These are phyloP conservation scores for Taphrina flavorubra DNA, from an alignment of 1,139 yeast species.

Conservation along the genomic window DNA sequence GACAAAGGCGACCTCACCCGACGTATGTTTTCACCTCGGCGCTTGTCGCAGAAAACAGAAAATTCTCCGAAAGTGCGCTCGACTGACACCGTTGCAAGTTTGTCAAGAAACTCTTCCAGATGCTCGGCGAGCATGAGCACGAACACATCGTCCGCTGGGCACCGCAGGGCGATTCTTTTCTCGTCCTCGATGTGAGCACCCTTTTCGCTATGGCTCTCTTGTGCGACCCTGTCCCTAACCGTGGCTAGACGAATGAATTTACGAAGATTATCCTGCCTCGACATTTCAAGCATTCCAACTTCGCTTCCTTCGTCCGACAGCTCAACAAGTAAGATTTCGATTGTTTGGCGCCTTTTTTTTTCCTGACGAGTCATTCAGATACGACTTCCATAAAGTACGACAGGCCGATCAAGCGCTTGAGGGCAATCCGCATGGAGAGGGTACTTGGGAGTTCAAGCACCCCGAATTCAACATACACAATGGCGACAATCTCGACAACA, in stretches of 20 bases:
- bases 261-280: slow-evolving; percentile 84
- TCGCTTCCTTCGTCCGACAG: slow-evolving; percentile 95
- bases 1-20: slow-evolving; percentile 28
- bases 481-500: slow-evolving; percentile 72
- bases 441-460: slow-evolving; percentile 94
- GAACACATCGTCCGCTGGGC: slow-evolving; percentile 84
- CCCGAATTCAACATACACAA: slow-evolving; percentile 81
- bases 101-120: slow-evolving; percentile 54
- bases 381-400: slow-evolving; percentile 94
- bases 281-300: slow-evolving; percentile 91
- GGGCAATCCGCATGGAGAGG: slow-evolving; percentile 69
- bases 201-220: not conserved
- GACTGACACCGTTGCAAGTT: slow-evolving; percentile 10
- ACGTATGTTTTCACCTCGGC: slow-evolving; percentile 8
- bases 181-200: slow-evolving; percentile 66
- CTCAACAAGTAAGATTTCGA: slow-evolving; percentile 62
- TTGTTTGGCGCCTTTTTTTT: slow-evolving; percentile 90
- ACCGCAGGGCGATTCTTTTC: slow-evolving; percentile 77
- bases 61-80: not conserved
- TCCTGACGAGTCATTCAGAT: slow-evolving; percentile 66
- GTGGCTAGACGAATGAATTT: slow-evolving; percentile 87
- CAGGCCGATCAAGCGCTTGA: slow-evolving; percentile 53
- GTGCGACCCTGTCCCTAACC: slow-evolving; percentile 60
- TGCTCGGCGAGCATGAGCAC: slow-evolving; percentile 81
- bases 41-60: not conserved